A percentile compares a stretch with the other conserved stretches of the same genome.
These are phyloP conservation scores for Salix arbutifolia DNA, from an alignment of 345 rosid genomes.

Conservation along the genomic window DNA sequence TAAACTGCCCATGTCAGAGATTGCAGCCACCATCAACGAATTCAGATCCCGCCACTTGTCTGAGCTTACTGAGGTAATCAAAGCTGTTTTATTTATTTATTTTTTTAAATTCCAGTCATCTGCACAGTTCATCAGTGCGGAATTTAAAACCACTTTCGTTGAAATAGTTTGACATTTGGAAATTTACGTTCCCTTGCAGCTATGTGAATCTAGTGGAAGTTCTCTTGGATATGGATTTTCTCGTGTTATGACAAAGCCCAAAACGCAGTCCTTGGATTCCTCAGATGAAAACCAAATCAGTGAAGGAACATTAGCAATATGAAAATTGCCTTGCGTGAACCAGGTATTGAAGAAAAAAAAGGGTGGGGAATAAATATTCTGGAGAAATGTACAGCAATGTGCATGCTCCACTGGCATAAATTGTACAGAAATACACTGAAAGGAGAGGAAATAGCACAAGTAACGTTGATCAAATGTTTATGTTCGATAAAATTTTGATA, in stretches of 20 bases:
- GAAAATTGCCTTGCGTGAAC: conserved; percentile 11
- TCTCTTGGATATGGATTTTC: conserved; percentile 95
- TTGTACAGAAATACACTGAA: conserved; percentile 35
- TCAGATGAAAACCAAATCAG: conserved; percentile 62
- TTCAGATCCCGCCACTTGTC: conserved; percentile 91
- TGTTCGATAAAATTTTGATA: conserved; percentile 18
- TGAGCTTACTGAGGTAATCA: conserved; percentile 79
- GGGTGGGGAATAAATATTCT: not conserved
- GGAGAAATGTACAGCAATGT: conserved; percentile 20
- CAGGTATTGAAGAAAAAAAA: not conserved
- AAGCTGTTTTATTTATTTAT: not conserved
- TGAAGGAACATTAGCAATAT: conserved; percentile 78
- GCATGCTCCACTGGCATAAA: conserved; percentile 18
- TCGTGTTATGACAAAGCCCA: conserved; percentile 55
- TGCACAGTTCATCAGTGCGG: not conserved
- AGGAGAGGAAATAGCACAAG: not conserved
- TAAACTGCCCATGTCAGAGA: conserved; percentile 82
- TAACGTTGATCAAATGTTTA: not conserved
- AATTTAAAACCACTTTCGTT: not conserved
- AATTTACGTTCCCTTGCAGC: conserved; percentile 39
- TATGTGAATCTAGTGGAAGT: conserved; percentile 80
- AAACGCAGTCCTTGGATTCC: conserved; percentile 48
- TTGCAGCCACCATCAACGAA: conserved; percentile 83
- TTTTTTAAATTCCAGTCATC: not conserved
- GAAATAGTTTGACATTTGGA: not conserved